Conservation (phyloP, 1,284 basidiomycete genomes). For the Malassezia nana region DNA sequence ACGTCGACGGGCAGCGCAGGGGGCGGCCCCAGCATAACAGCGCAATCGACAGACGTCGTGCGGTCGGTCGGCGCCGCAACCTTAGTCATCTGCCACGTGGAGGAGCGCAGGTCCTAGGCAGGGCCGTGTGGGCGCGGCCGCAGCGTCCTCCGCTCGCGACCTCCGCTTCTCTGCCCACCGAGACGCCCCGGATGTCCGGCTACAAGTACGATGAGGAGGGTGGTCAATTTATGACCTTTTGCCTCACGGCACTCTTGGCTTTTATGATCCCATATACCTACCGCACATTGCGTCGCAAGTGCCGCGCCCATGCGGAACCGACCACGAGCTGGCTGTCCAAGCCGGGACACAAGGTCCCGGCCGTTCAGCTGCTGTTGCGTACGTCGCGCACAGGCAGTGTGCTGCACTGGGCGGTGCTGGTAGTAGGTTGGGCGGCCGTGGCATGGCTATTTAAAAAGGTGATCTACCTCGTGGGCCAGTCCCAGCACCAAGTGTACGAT, state of each 20-base stretch:
- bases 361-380: slow-evolving; percentile 18
- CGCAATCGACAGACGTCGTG: not conserved
- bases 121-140: not conserved
- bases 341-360: slow-evolving; percentile 33
- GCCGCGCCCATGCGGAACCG: not conserved
- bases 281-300: slow-evolving; percentile 20
- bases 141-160: not conserved
- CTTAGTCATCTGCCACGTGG: slow-evolving; percentile 13
- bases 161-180: not conserved
- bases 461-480: slow-evolving; percentile 54
- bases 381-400: not conserved
- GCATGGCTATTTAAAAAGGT: slow-evolving; percentile 60
- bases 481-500: slow-evolving; percentile 57
- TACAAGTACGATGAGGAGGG: slow-evolving; percentile 49
- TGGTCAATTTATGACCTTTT: slow-evolving; percentile 46
- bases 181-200: slow-evolving; percentile 29
- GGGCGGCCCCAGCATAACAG: slow-evolving; percentile 10
- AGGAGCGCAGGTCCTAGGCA: not conserved
- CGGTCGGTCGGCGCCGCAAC: no score
- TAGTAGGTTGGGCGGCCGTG: slow-evolving; percentile 67
- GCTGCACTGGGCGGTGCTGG: slow-evolving; percentile 46
- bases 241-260: slow-evolving; percentile 42
- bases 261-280: slow-evolving; percentile 44
- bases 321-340: slow-evolving; percentile 37
- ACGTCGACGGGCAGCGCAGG: slow-evolving; percentile 16